Percentiles rank a stretch among this genome's conserved stretches.
phyloP scores from a whole-genome alignment of 2,329 filamentous ascomycete genomes.

The Fusarium protoensiforme region DNA sequence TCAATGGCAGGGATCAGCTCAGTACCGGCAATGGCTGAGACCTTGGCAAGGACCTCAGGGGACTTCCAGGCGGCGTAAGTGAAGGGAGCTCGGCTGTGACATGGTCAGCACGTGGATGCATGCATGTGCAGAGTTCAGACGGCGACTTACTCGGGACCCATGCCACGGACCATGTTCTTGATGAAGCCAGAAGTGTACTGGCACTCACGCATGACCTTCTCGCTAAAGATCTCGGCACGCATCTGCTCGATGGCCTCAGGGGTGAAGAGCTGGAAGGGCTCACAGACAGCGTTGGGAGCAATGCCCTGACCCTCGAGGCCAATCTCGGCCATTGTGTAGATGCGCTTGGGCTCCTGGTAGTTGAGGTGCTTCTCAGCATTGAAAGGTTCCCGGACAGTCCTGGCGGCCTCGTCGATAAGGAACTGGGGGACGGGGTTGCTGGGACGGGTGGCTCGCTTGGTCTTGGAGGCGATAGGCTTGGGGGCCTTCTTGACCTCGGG shows the following conservation, averaged over 20 bases:
- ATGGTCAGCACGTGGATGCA: constrained; percentile 61
- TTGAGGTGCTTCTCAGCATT: constrained; percentile 65
- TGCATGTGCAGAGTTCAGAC: constrained; percentile 68
- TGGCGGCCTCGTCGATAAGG: constrained; percentile 14
- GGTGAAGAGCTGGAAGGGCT: constrained; percentile 73
- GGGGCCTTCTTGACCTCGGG: neutral
- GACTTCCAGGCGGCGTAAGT: constrained; percentile 64
- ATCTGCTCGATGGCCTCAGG: constrained; percentile 70
- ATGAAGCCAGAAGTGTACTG: constrained; percentile 55
- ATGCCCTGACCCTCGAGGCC: constrained; percentile 67
- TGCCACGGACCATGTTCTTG: constrained; percentile 68
- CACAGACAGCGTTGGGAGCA: constrained; percentile 71
- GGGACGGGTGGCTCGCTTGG: constrained; percentile 16
- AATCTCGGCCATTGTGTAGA: constrained; percentile 71
- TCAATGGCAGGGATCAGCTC: constrained; percentile 65
- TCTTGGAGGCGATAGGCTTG: constrained; percentile 22
- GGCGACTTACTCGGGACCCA: constrained; percentile 53
- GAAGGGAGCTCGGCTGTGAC: constrained; percentile 68
- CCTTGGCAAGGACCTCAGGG: constrained; percentile 55
- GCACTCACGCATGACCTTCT: constrained; percentile 66
- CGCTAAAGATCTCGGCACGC: constrained; percentile 69
- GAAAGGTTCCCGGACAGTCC: constrained; percentile 50
- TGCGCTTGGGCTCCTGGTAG: constrained; percentile 60
- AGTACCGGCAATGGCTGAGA: constrained; percentile 65
- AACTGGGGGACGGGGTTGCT: constrained; percentile 14